phyloP scores from a whole-genome alignment of 257 asterid genomes.

The Nicotiana obtusifolia region DNA sequence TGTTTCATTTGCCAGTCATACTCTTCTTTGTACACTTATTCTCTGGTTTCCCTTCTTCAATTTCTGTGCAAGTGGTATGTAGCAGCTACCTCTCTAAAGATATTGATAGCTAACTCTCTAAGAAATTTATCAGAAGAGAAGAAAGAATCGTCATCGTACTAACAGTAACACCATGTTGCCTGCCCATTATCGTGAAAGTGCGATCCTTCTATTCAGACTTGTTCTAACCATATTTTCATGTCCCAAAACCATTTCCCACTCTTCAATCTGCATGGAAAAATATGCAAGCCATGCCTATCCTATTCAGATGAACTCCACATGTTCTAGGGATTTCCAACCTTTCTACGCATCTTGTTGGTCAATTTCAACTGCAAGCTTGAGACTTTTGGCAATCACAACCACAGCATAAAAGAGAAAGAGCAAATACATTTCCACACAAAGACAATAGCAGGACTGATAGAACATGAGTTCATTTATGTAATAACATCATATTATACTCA shows the following conservation, averaged over 20 bases:
- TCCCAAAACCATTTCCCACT: not conserved
- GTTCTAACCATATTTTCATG: not conserved
- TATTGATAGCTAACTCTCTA: too few species aligned
- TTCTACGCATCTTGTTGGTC: not conserved
- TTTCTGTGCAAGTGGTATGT: not conserved
- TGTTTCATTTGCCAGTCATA: not conserved
- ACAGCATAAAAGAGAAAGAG: not conserved
- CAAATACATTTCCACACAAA: not conserved
- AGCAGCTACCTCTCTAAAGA: not conserved
- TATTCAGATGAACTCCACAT: not conserved
- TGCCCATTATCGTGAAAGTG: not conserved
- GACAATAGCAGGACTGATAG: not conserved
- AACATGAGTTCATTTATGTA: not conserved
- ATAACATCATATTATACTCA: not conserved
- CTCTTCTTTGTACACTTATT: not conserved
- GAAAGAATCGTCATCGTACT: not conserved
- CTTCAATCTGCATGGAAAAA: not conserved
- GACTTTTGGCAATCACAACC: not conserved
- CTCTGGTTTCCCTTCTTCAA: not conserved
- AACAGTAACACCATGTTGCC: not conserved
- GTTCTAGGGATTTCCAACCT: not conserved
- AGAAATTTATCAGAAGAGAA: not conserved
- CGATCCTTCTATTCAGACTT: not conserved
- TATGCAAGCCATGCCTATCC: not conserved
- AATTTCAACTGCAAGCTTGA: not conserved